phyloP scores from a whole-genome alignment of 495 filamentous ascomycete genomes.

The Ascobolus immersus region DNA sequence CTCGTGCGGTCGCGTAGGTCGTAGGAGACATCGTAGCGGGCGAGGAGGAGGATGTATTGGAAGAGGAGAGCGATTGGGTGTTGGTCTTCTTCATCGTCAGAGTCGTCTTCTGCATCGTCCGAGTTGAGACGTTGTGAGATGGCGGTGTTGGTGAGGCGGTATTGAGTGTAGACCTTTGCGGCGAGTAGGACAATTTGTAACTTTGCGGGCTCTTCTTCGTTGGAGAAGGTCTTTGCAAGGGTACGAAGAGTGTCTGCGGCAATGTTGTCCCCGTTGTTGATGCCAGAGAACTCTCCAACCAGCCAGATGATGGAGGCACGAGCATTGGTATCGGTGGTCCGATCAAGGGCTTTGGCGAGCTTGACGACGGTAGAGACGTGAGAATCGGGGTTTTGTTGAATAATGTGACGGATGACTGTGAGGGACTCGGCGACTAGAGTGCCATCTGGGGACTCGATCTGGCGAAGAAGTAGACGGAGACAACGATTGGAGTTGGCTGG shows the following conservation, averaged over 20 bases:
- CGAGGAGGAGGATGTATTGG: slow-evolving; percentile 59
- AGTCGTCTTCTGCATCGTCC: slow-evolving; percentile 6
- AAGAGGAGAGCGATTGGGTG: slow-evolving; percentile 54
- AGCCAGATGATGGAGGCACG: slow-evolving; percentile 91
- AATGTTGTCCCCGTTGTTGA: slow-evolving; percentile 43
- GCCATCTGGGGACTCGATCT: slow-evolving; percentile 62
- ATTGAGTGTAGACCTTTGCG: slow-evolving; percentile 55
- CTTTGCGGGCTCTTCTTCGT: slow-evolving; percentile 65
- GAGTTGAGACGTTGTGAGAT: slow-evolving; percentile 10
- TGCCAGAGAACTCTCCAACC: slow-evolving; percentile 61
- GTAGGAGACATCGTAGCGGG: slow-evolving; percentile 80
- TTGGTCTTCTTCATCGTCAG: slow-evolving; percentile 23
- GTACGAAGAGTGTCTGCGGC: slow-evolving; percentile 85
- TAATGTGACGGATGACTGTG: slow-evolving; percentile 82
- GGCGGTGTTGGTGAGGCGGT: slow-evolving; percentile 9
- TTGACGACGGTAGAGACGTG: slow-evolving; percentile 54
- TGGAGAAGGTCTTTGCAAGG: slow-evolving; percentile 54
- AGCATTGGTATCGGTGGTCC: slow-evolving; percentile 56
- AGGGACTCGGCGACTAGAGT: slow-evolving; percentile 72
- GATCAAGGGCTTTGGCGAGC: slow-evolving; percentile 76
- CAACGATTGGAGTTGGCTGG: slow-evolving; percentile 44
- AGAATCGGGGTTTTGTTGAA: slow-evolving; percentile 27
- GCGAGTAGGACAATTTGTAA: slow-evolving; percentile 76
- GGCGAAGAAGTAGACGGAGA: slow-evolving; percentile 50
- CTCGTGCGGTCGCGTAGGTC: slow-evolving; percentile 77